Percentiles rank a stretch among this genome's conserved stretches.
Evolutionary conservation across 305 asterid species (phyloP).

Genomic region (Coffea humblotiana): DNA sequence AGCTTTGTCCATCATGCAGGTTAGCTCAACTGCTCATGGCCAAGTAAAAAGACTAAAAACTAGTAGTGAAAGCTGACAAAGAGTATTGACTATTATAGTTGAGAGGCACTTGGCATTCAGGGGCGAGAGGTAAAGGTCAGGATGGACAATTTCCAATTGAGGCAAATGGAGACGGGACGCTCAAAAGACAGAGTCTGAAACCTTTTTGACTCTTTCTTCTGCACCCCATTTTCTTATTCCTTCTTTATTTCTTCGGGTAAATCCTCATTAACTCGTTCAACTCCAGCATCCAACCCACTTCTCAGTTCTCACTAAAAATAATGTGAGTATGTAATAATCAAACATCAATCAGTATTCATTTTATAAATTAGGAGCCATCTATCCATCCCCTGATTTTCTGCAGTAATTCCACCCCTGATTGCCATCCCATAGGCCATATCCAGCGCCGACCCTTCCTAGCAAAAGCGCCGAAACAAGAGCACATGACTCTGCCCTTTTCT

Average conservation of each 20-base stretch:
- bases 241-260: neutral
- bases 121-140: neutral
- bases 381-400: conserved; percentile 9
- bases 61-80: neutral
- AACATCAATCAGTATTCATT: neutral
- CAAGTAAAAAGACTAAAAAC: neutral
- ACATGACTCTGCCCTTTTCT: conserved; percentile 28
- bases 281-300: neutral
- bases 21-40: neutral
- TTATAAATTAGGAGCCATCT: neutral
- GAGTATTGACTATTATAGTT: too few species aligned
- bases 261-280: neutral
- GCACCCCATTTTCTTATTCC: neutral
- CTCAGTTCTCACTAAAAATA: neutral
- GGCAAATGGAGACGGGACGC: conserved; percentile 17
- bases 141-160: neutral
- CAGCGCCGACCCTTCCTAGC: conserved; percentile 27
- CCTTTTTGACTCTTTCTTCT: conserved; percentile 21
- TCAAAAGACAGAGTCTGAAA: conserved; percentile 13
- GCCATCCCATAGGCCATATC: neutral
- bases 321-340: neutral
- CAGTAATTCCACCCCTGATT: conserved; percentile 15
- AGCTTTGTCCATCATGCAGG: neutral
- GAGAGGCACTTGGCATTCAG: conserved; percentile 21
- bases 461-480: conserved; percentile 38